These are phyloP conservation scores for Entrophospora sp. DNA, from an alignment of 192 early-diverging fungal species.

Conservation along the genomic window DNA sequence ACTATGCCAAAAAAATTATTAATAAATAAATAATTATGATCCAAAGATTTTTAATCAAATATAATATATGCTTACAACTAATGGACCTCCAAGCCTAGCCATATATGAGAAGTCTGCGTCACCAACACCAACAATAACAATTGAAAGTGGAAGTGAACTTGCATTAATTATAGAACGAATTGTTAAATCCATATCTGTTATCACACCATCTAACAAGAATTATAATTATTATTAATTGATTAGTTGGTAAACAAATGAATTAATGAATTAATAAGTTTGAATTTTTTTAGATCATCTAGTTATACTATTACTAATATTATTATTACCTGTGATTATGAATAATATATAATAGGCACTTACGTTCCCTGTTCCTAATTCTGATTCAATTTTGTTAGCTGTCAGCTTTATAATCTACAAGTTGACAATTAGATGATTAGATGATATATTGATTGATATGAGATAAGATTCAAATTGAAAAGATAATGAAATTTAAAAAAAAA, in stretches of 20 bases:
- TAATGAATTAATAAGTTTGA: too few species aligned
- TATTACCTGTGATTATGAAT: slow-evolving; percentile 7
- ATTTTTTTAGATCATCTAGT: too few species aligned
- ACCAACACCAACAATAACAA: slow-evolving; percentile 50
- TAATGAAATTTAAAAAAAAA: slow-evolving; percentile 47
- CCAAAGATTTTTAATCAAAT: too few species aligned
- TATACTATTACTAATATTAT: too few species aligned
- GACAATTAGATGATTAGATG: background rate
- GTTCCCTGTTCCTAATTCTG: background rate
- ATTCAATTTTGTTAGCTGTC: background rate
- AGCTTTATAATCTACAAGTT: slow-evolving; percentile 1
- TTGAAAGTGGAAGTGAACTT: slow-evolving; percentile 38
- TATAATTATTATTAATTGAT: too few species aligned
- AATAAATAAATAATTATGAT: too few species aligned
- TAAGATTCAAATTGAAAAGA: background rate
- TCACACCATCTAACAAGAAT: too few species aligned
- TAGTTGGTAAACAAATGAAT: too few species aligned
- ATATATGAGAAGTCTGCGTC: slow-evolving; percentile 40
- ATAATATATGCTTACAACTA: slow-evolving; percentile 23
- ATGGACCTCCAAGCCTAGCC: slow-evolving; percentile 33
- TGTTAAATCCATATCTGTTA: slow-evolving; percentile 24
- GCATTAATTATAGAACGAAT: slow-evolving; percentile 30
- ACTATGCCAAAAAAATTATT: too few species aligned
- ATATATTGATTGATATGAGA: background rate
- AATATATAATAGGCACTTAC: slow-evolving; percentile 1